These are phyloP conservation scores for Aspergillus pseudoglaucus DNA, from an alignment of 2,329 filamentous ascomycete species.

Conservation along the genomic window DNA sequence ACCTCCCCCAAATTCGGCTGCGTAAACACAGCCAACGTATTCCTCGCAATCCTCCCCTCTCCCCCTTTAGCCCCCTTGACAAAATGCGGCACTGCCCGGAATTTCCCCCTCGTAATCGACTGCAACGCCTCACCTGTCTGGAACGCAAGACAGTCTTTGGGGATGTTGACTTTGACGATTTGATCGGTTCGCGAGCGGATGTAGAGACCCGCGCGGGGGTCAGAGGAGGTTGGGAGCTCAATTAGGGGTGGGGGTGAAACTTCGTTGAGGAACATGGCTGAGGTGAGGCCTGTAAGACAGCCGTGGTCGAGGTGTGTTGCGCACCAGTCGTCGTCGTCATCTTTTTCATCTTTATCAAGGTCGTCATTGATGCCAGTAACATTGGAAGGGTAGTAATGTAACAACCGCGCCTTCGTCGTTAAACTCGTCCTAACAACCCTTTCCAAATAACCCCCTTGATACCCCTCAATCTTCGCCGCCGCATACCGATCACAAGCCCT, in stretches of 20 bases:
- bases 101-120: slow-evolving; percentile 81
- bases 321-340: slow-evolving; percentile 92
- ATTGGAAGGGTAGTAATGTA: slow-evolving; percentile 77
- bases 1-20: slow-evolving; percentile 81
- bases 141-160: slow-evolving; percentile 84
- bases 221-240: slow-evolving; percentile 70
- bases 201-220: slow-evolving; percentile 83
- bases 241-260: slow-evolving; percentile 44
- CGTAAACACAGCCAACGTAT: slow-evolving; percentile 93
- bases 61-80: slow-evolving; percentile 64
- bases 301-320: slow-evolving; percentile 74
- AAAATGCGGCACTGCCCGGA: slow-evolving; percentile 94
- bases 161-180: slow-evolving; percentile 87
- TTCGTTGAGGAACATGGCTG: slow-evolving; percentile 94
- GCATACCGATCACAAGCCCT: slow-evolving; percentile 86
- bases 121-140: slow-evolving; percentile 92
- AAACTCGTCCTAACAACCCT: slow-evolving; percentile 76
- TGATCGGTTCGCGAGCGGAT: slow-evolving; percentile 78
- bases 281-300: slow-evolving; percentile 87
- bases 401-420: slow-evolving; percentile 81
- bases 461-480: slow-evolving; percentile 67
- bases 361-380: background rate
- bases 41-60: slow-evolving; percentile 58
- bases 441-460: slow-evolving; percentile 73
- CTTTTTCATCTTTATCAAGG: slow-evolving; percentile 21